These are phyloP conservation scores for Malus sylvestris DNA, from an alignment of 306 rosid species.

Conservation along the genomic window DNA sequence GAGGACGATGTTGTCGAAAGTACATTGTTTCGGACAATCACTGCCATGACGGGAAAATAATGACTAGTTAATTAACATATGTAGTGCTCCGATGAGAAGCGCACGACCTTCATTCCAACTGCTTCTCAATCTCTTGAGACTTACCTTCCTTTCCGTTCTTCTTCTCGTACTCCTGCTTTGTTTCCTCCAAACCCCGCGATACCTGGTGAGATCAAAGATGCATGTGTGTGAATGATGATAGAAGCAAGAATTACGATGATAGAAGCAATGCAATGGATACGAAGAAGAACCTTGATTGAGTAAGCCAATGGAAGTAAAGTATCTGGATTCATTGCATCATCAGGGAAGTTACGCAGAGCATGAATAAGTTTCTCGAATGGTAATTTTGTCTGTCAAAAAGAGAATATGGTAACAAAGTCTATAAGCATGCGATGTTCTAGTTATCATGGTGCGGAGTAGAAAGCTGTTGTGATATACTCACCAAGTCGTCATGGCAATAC, in stretches of 20 bases:
- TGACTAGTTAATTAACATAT: background rate
- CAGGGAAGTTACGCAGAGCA: conserved; percentile 88
- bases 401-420: background rate
- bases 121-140: conserved; percentile 28
- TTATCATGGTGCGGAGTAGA: conserved; percentile 7
- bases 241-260: background rate
- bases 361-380: conserved; percentile 97
- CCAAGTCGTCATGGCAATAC: conserved; percentile 94
- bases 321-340: conserved; percentile 88
- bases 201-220: conserved; percentile 38
- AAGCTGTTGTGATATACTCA: conserved; percentile 31
- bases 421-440: conserved; percentile 10
- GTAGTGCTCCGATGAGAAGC: background rate
- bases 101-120: conserved; percentile 12
- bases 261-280: background rate
- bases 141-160: conserved; percentile 43
- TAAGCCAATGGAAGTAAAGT: conserved; percentile 79
- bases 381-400: conserved; percentile 54
- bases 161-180: conserved; percentile 58
- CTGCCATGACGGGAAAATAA: background rate
- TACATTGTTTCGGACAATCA: background rate
- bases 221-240: background rate
- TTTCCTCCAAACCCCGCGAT: conserved; percentile 66
- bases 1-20: background rate
- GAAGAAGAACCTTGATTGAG: conserved; percentile 66